Percentiles rank a stretch among this genome's conserved stretches.
Conservation (phyloP, 75 land plant species). For the Ceratopteris richardii region DNA sequence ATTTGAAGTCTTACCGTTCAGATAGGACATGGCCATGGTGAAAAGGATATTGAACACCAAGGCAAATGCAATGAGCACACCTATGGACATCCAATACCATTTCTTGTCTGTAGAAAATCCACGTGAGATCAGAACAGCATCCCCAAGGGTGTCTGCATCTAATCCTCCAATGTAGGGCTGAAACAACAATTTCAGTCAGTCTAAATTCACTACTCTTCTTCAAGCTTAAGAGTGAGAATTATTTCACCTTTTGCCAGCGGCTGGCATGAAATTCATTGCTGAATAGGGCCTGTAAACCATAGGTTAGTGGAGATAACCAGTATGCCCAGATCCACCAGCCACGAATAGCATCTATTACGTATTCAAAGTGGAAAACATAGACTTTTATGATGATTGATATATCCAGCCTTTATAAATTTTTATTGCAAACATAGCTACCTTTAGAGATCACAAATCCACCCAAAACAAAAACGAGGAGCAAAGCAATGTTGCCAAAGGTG, state of each 20-base stretch:
- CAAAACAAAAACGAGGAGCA: constrained; percentile 20
- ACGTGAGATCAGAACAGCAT: constrained; percentile 6
- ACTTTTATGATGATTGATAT: background rate
- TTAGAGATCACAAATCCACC: constrained; percentile 34
- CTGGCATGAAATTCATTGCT: constrained; percentile 21
- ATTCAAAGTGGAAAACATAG: background rate
- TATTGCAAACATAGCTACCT: constrained; percentile 11
- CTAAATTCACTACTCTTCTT: background rate
- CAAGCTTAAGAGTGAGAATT: background rate
- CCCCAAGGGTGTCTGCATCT: constrained; percentile 9
- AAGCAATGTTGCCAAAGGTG: constrained; percentile 52
- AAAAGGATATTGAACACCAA: constrained; percentile 17
- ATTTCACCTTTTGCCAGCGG: constrained; percentile 20
- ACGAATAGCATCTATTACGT: constrained; percentile 5
- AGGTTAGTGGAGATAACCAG: constrained; percentile 29
- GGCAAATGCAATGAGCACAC: constrained; percentile 11
- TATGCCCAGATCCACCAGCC: constrained; percentile 34
- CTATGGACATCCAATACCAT: constrained; percentile 30
- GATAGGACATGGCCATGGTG: constrained; percentile 21
- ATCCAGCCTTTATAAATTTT: background rate
- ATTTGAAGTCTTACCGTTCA: constrained; percentile 17
- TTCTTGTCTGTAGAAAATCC: constrained; percentile 11
- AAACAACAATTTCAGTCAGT: background rate
- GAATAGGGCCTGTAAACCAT: constrained; percentile 10
- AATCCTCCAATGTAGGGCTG: constrained; percentile 1